Conservation (phyloP, 495 filamentous ascomycete genomes). For the Podospora bellae-mahoneyi region DNA sequence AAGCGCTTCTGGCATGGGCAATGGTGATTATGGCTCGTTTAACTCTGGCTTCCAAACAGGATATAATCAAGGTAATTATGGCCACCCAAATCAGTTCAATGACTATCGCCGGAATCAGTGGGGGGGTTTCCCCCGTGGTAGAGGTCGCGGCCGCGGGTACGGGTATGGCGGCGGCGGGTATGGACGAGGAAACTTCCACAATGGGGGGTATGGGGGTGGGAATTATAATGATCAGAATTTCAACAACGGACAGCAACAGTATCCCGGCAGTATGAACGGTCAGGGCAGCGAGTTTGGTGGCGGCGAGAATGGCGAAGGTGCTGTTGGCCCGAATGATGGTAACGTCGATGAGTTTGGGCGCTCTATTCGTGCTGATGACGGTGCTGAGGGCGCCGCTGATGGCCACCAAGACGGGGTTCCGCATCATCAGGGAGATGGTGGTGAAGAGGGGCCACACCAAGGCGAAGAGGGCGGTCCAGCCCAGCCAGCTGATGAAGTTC, state of each 20-base stretch:
- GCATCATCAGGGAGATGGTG: background rate
- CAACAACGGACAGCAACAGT: conserved; percentile 17
- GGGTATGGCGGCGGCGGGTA: conserved; percentile 38
- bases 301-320: conserved; percentile 15
- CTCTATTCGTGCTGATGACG: conserved; percentile 36
- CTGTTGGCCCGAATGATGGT: conserved; percentile 15
- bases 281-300: conserved; percentile 19
- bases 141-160: conserved; percentile 65
- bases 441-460: background rate
- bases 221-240: conserved; percentile 32
- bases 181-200: conserved; percentile 48
- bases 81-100: conserved; percentile 57
- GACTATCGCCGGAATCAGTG: conserved; percentile 55
- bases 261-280: conserved; percentile 22
- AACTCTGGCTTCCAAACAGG: conserved; percentile 66
- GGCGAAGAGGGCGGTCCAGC: conserved; percentile 6
- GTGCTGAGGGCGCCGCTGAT: conserved; percentile 27
- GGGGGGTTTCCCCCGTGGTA: conserved; percentile 45
- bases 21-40: conserved; percentile 77
- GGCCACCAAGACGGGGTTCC: conserved; percentile 15
- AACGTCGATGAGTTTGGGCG: conserved; percentile 55
- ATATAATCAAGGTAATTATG: conserved; percentile 61
- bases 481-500: conserved; percentile 42
- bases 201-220: conserved; percentile 26
- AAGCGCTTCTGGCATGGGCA: conserved; percentile 72